A percentile compares a stretch with the other conserved stretches of the same genome.
Conservation (phyloP, 1,284 basidiomycete genomes). For the Crepidotus sp. region DNA sequence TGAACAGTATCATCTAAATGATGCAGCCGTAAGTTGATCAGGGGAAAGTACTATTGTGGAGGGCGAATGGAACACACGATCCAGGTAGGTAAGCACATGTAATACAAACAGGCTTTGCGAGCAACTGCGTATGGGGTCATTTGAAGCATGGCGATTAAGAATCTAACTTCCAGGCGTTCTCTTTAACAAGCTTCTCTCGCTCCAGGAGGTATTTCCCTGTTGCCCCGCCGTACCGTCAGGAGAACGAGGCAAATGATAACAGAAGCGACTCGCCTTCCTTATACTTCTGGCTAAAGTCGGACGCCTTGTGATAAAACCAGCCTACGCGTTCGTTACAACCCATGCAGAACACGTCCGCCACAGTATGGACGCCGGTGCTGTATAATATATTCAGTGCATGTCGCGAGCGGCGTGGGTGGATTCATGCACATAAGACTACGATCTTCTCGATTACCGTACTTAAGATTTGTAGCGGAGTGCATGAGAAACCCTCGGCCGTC, state of each 20-base stretch:
- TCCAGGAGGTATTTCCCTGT: slow-evolving; percentile 81
- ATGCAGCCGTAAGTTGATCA: not conserved
- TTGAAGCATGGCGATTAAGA: slow-evolving; percentile 18
- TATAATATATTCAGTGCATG: slow-evolving; percentile 8
- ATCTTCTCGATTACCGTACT: slow-evolving; percentile 68
- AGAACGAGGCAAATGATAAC: not conserved
- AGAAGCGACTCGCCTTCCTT: slow-evolving; percentile 59
- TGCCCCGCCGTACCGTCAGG: not conserved
- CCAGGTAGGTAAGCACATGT: not conserved
- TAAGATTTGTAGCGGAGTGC: slow-evolving; percentile 70
- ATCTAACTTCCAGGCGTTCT: slow-evolving; percentile 68
- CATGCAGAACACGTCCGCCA: slow-evolving; percentile 70
- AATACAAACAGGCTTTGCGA: not conserved
- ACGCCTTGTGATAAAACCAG: slow-evolving; percentile 80
- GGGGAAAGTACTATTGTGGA: not conserved
- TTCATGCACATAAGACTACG: slow-evolving; percentile 59
- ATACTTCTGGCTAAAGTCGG: slow-evolving; percentile 74
- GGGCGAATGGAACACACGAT: not conserved
- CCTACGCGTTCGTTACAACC: slow-evolving; percentile 74
- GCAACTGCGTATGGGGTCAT: not conserved
- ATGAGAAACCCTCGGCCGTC: slow-evolving; percentile 78
- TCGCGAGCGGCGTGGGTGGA: not conserved
- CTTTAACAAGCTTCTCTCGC: slow-evolving; percentile 69
- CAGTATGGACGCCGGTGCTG: slow-evolving; percentile 78
- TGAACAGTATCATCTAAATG: not conserved